Evolutionary conservation across 2,329 filamentous ascomycete genomes (phyloP).

Genomic region (Trichophyton verrucosum): DNA sequence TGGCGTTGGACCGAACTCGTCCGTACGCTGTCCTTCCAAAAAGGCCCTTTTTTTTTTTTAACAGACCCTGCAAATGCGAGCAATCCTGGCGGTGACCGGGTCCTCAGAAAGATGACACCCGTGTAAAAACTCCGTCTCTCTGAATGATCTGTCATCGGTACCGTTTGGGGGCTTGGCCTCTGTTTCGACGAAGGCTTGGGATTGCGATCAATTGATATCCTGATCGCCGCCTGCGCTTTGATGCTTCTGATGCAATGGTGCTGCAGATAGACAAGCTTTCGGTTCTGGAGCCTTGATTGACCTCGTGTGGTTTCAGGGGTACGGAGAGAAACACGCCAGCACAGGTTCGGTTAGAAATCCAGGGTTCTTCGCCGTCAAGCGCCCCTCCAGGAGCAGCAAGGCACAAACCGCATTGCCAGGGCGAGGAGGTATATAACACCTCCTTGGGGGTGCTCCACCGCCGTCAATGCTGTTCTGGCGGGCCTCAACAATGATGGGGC

Average conservation of each 20-base stretch:
- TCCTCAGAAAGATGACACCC: neutral
- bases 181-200: neutral
- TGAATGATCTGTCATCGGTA: neutral
- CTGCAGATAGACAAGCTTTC: conserved; percentile 2
- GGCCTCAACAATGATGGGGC: neutral
- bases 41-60: neutral
- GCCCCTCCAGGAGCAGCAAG: neutral
- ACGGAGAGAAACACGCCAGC: neutral
- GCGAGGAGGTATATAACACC: neutral
- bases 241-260: conserved; percentile 2
- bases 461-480: neutral
- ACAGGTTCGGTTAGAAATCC: neutral
- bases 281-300: neutral
- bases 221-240: neutral
- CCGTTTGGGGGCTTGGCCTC: neutral
- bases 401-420: neutral
- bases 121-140: neutral
- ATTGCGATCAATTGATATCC: neutral
- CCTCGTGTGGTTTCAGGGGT: conserved; percentile 1
- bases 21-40: neutral
- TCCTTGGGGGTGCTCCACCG: neutral
- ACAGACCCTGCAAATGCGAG: neutral
- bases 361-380: neutral
- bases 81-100: neutral
- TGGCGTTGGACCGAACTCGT: neutral